phyloP scores from a whole-genome alignment of 148 eudicot species.

The Beta vulgaris region DNA sequence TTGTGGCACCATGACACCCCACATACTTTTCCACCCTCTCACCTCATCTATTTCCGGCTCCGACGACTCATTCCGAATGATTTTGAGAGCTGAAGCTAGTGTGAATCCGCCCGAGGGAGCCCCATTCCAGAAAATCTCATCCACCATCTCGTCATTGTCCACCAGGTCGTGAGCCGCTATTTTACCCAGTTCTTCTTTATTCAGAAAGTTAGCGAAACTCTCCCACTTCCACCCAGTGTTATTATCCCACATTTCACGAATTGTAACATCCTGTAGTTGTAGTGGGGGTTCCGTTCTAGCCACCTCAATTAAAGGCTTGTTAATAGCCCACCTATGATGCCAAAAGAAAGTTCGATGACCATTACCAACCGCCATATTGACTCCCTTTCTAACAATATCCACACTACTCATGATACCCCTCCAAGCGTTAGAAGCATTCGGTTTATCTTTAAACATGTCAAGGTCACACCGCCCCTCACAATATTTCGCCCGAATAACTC shows the following conservation, averaged over 20 bases:
- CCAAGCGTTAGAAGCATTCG: neutral
- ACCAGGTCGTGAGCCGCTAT: neutral
- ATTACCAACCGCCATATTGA: neutral
- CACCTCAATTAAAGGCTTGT: neutral
- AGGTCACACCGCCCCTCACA: neutral
- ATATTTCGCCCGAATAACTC: neutral
- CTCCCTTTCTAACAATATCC: neutral
- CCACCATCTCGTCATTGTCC: neutral
- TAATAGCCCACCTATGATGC: neutral
- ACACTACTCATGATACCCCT: no score
- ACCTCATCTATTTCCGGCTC: no score
- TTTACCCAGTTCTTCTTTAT: neutral
- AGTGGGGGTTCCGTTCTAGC: no score
- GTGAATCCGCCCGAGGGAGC: neutral
- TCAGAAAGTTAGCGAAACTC: neutral
- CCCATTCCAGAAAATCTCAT: neutral
- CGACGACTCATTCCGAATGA: no score
- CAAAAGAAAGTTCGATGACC: neutral
- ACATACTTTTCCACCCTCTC: neutral
- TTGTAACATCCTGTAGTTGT: neutral
- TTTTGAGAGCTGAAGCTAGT: neutral
- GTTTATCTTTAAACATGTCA: neutral
- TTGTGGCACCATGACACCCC: neutral
- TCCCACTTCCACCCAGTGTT: neutral
- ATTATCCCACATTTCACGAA: neutral